phyloP scores from a whole-genome alignment of 371 early-diverging fungal genomes.

The Mucor saturninus region DNA sequence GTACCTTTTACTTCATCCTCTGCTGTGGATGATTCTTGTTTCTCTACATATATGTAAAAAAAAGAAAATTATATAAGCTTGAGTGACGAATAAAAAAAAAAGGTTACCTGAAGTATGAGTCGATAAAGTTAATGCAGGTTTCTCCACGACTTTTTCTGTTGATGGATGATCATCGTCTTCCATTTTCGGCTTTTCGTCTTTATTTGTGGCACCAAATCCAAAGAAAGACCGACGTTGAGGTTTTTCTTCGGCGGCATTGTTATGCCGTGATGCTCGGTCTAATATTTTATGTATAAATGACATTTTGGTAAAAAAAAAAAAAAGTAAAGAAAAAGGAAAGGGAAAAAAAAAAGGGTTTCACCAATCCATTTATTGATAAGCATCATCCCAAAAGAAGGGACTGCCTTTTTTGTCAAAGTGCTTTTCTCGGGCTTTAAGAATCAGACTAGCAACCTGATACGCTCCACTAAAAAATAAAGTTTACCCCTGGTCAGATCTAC shows the following conservation, averaged over 20 bases:
- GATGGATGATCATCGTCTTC: neutral
- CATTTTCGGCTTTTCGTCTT: neutral
- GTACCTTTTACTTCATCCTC: slow-evolving; percentile 13
- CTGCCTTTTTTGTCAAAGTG: neutral
- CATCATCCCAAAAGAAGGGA: neutral
- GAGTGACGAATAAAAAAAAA: no score
- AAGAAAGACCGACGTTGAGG: slow-evolving; percentile 36
- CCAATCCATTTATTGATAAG: neutral
- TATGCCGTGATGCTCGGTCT: slow-evolving; percentile 29
- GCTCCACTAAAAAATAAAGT: no score
- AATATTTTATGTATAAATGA: slow-evolving; percentile 33
- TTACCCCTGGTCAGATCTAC: no score
- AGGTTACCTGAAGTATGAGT: neutral
- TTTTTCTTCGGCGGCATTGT: slow-evolving; percentile 18
- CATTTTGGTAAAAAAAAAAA: slow-evolving; percentile 11
- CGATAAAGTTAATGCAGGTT: slow-evolving; percentile 1
- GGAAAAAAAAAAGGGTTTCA: neutral
- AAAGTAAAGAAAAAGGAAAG: slow-evolving; percentile 4
- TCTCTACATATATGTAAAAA: neutral
- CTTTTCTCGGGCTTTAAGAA: no score
- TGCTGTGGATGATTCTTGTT: neutral
- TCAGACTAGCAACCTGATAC: no score
- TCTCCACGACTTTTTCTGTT: neutral
- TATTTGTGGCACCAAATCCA: slow-evolving; percentile 27
- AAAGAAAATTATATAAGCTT: neutral